phyloP scores from a whole-genome alignment of 176 grass and related monocot species.

The Areca catechu region DNA sequence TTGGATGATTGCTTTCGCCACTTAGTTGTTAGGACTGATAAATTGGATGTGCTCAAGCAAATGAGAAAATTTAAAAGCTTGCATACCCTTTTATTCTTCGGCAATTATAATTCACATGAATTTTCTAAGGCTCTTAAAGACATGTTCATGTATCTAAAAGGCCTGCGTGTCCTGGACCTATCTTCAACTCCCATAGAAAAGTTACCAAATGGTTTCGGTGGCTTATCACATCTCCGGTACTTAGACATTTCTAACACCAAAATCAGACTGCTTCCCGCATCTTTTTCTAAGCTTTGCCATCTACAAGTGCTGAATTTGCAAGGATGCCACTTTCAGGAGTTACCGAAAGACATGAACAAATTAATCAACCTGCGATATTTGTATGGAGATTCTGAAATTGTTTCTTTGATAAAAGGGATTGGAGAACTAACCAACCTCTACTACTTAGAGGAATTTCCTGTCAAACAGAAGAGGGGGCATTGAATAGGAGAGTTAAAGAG shows the following conservation, averaged over 20 bases:
- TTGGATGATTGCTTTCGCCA: constrained; percentile 36
- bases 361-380: constrained; percentile 32
- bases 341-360: constrained; percentile 26
- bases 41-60: constrained; percentile 18
- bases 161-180: constrained; percentile 28
- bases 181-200: constrained; percentile 23
- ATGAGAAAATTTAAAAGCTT: constrained; percentile 6
- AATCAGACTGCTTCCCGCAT: constrained; percentile 22
- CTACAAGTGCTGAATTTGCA: constrained; percentile 30
- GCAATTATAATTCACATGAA: not conserved
- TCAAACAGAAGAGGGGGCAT: constrained; percentile 16
- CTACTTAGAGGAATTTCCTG: constrained; percentile 24
- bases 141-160: not conserved
- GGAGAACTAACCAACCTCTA: constrained; percentile 39
- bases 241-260: constrained; percentile 25
- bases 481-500: constrained; percentile 25
- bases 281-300: constrained; percentile 28
- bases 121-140: constrained; percentile 18
- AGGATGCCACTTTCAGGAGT: constrained; percentile 18
- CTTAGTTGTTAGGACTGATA: constrained; percentile 20
- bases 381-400: constrained; percentile 15
- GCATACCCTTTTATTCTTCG: constrained; percentile 32
- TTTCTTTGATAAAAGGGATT: constrained; percentile 22
- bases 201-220: not conserved
- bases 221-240: constrained; percentile 31